Percentiles rank a stretch among this genome's conserved stretches.
Evolutionary conservation across 345 rosid species (phyloP).

Genomic region (Garcia nutans): DNA sequence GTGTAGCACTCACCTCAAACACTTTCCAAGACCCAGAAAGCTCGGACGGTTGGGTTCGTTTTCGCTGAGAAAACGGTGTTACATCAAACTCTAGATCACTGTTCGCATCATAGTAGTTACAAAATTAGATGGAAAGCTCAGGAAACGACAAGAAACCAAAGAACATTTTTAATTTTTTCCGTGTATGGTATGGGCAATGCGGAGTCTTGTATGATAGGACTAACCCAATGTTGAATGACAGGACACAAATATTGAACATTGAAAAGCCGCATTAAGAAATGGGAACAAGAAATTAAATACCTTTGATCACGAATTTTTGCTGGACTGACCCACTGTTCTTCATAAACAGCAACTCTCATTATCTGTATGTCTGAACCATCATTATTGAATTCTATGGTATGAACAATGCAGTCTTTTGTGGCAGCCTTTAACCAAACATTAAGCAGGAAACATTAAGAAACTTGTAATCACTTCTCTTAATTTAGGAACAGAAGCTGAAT

Average conservation of each 20-base stretch:
- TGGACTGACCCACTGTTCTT: slow-evolving; percentile 87
- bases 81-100: slow-evolving; percentile 56
- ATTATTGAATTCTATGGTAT: slow-evolving; percentile 72
- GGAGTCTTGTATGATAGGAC: too few species aligned
- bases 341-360: slow-evolving; percentile 87
- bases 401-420: slow-evolving; percentile 91
- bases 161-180: too few species aligned
- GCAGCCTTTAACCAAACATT: slow-evolving; percentile 97
- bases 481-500: not conserved
- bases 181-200: too few species aligned
- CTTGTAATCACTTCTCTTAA: not conserved
- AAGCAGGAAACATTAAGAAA: slow-evolving; percentile 9
- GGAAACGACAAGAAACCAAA: too few species aligned
- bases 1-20: slow-evolving; percentile 82
- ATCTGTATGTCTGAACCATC: slow-evolving; percentile 85
- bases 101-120: slow-evolving; percentile 22
- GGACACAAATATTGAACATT: not conserved
- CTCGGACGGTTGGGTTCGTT: slow-evolving; percentile 65
- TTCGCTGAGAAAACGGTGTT: slow-evolving; percentile 72
- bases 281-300: slow-evolving; percentile 33
- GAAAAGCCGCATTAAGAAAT: not conserved
- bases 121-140: slow-evolving; percentile 7
- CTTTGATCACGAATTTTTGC: slow-evolving; percentile 55
- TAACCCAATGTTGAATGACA: too few species aligned
- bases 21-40: slow-evolving; percentile 92